Conservation (phyloP, 176 grass and related monocot species). For the Bonia amplexicaulis region DNA sequence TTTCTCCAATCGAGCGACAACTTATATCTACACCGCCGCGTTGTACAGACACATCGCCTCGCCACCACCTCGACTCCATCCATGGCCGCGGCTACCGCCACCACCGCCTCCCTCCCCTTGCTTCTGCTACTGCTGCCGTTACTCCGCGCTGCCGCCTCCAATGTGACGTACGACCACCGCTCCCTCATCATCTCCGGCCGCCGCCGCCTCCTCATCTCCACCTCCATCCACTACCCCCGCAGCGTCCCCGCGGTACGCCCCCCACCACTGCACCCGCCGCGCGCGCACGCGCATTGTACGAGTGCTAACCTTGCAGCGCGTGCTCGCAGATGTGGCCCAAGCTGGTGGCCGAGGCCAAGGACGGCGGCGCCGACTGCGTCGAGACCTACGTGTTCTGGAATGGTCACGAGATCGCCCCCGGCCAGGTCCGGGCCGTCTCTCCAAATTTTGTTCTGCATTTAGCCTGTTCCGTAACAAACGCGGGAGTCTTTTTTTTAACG, state of each 20-base stretch:
- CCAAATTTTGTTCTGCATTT: neutral
- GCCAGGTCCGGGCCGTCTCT: constrained; percentile 45
- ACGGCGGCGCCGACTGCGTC: constrained; percentile 74
- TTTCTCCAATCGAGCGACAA: too few species aligned
- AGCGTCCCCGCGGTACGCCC: constrained; percentile 76
- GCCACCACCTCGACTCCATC: neutral
- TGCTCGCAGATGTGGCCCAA: constrained; percentile 89
- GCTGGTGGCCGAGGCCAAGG: constrained; percentile 77
- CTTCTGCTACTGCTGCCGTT: constrained; percentile 19
- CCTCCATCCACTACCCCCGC: constrained; percentile 96
- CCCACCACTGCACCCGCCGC: neutral
- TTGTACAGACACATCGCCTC: neutral
- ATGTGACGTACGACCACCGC: constrained; percentile 84
- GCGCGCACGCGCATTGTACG: neutral
- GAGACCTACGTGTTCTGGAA: constrained; percentile 99
- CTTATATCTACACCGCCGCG: too few species aligned
- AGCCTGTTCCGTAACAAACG: neutral
- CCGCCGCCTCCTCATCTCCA: constrained; percentile 90
- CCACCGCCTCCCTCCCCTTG: constrained; percentile 20
- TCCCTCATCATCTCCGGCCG: constrained; percentile 90
- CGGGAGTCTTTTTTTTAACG: neutral
- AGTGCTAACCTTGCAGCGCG: neutral
- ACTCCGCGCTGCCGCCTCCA: constrained; percentile 25
- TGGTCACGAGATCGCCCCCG: constrained; percentile 80
- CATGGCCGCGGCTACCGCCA: constrained; percentile 33